Base-by-base conservation (phyloP, 192 early-diverging fungal species). In the Rhizoclosmatium sp. region DNA sequence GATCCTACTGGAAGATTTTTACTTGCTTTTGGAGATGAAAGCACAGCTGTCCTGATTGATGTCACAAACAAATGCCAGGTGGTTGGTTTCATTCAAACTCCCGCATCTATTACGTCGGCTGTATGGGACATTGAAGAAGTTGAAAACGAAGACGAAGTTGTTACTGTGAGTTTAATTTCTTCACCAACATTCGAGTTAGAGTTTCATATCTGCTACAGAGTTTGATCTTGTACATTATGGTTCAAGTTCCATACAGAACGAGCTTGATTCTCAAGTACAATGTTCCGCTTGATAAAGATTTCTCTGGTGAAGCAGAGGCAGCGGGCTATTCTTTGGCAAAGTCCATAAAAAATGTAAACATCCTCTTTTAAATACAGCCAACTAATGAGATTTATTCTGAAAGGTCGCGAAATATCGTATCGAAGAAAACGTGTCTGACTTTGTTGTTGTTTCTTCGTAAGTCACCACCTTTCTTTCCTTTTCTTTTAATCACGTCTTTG, bases 1-100 rank as follows among this genome's bases (percentile, higher is more conserved):
- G 88, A 89, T 66, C 80, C 83, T 2, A 80, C 80, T 3, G 85
- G 86, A 7, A 67, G 79, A 45, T 87, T 74, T 49, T 65, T 89
- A 42, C 69, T 78, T 16, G 66, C 79, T 5, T 64, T 47, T 39
- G 67, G 83, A 10, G 47, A 59, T 10, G 71, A 81, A 59, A 47
- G 67, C n/a, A 46, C 48, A 16, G 54, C 82, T 12, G 76, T 64
- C 65, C 64, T 86, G 0, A 75, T 81, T 39, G 83, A 83, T 47
- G 62, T 85, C 2, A 72, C 74, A 51, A n/a, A 69, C 0, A 75
- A 67, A 23, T 83, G 80, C 59, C 47, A 44, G 41, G 21, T 79
- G 56, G 31, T 85, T 40, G 88, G 85, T 9, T 81, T 73, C 45
- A 39, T 88, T 42, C 47, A 46, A 7, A 51, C 62, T 31, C 46